Conservation (phyloP, 116 monocot species). For the Cymodocea nodosa region DNA sequence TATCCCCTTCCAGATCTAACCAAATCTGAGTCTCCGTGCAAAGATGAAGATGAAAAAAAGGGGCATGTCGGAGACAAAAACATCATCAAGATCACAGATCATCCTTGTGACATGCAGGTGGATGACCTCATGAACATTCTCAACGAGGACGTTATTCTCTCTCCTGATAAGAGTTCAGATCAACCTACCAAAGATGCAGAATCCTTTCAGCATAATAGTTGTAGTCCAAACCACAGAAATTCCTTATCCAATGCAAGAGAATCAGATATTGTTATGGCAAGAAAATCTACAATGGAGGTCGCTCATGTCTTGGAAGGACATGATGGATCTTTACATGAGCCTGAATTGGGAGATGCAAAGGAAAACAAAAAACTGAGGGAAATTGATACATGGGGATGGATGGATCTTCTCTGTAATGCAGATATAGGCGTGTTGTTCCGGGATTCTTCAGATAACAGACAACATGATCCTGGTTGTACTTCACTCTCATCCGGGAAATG, state of each 20-base stretch:
- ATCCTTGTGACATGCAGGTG: constrained; percentile 10
- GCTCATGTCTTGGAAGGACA: constrained; percentile 27
- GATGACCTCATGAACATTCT: constrained; percentile 25
- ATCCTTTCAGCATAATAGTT: constrained; percentile 31
- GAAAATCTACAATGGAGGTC: constrained; percentile 15
- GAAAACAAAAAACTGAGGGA: constrained; percentile 13
- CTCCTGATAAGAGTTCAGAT: constrained; percentile 31
- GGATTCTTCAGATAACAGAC: constrained; percentile 15
- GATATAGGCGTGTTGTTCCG: constrained; percentile 33
- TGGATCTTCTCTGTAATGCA: constrained; percentile 35
- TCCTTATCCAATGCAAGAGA: constrained; percentile 27
- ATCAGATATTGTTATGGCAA: constrained; percentile 24
- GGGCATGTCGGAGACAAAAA: constrained; percentile 9
- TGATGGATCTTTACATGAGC: constrained; percentile 13
- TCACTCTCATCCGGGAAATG: constrained; percentile 5
- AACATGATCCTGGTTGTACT: constrained; percentile 8
- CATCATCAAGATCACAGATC: constrained; percentile 15
- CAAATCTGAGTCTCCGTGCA: constrained; percentile 21
- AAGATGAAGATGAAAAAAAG: constrained; percentile 19
- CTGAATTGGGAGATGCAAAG: constrained; percentile 10
- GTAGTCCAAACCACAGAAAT: constrained; percentile 64
- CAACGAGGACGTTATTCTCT: constrained; percentile 28
- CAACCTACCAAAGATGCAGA: constrained; percentile 14
- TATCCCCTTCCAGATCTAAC: constrained; percentile 31
- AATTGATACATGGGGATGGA: constrained; percentile 42